Evolutionary conservation across 2,329 filamentous ascomycete species (phyloP).

Genomic region (Pezizomycotina sp.): DNA sequence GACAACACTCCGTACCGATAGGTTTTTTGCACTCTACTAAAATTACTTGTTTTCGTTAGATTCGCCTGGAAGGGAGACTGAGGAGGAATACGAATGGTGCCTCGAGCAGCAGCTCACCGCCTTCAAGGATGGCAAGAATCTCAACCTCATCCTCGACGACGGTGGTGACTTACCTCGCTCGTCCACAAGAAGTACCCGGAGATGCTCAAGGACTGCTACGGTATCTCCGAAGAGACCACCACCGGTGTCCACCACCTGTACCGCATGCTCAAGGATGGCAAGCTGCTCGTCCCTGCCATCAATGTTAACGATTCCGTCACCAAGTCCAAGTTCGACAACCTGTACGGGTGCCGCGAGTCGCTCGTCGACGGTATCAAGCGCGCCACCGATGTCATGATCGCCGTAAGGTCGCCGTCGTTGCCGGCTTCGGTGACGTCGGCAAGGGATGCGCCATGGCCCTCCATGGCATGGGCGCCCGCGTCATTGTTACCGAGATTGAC

Average conservation of each 20-base stretch:
- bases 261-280: conserved; percentile 83
- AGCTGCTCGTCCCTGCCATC: conserved; percentile 85
- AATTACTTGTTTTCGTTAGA: conserved; percentile 25
- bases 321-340: conserved; percentile 99
- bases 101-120: conserved; percentile 92
- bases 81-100: conserved; percentile 99
- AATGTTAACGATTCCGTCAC: conserved; percentile 99
- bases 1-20: conserved; percentile 43
- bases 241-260: conserved; percentile 99
- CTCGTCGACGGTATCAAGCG: conserved; percentile 99
- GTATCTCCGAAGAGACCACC: conserved; percentile 98
- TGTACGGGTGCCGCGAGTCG: conserved; percentile 98
- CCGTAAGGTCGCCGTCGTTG: conserved; percentile 94
- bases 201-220: conserved; percentile 94
- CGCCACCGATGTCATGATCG: conserved; percentile 99
- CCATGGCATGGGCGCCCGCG: conserved; percentile 90
- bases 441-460: conserved; percentile 97
- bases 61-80: conserved; percentile 81
- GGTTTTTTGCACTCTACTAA: conserved; percentile 25
- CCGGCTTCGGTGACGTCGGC: conserved; percentile 96
- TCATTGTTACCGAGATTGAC: conserved; percentile 91
- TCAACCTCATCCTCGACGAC: conserved; percentile 98
- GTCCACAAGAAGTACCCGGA: conserved; percentile 98
- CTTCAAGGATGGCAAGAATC: conserved; percentile 91
- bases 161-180: conserved; percentile 91